These are phyloP conservation scores for Rutidosis leptorrhynchoides DNA, from an alignment of 129 eudicot genomes.

Conservation along the genomic window DNA sequence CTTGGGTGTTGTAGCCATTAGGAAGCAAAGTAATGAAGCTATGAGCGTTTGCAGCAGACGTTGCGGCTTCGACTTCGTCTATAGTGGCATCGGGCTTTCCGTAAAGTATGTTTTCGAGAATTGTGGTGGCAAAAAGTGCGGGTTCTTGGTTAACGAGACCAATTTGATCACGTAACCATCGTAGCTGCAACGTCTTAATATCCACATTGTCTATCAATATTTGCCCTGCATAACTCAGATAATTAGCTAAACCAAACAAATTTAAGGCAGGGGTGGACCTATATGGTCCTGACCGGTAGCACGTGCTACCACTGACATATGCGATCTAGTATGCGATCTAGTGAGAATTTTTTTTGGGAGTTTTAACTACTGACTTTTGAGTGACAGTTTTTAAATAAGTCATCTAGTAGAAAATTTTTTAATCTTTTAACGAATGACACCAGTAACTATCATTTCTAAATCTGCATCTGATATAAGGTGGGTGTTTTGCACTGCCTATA, in stretches of 20 bases:
- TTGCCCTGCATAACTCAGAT: slow-evolving; percentile 49
- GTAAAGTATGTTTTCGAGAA: slow-evolving; percentile 86
- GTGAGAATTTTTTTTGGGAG: too few relatives aligned
- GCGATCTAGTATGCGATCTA: too few relatives aligned
- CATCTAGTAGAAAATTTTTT: too few relatives aligned
- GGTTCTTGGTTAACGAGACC: slow-evolving; percentile 99
- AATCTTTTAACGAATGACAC: too few relatives aligned
- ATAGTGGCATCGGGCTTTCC: slow-evolving; percentile 88
- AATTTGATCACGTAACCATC: slow-evolving; percentile 88
- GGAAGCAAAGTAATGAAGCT: slow-evolving; percentile 91
- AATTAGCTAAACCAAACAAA: neutral
- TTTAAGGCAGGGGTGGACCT: neutral
- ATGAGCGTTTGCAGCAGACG: slow-evolving; percentile 94
- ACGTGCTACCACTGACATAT: too few relatives aligned
- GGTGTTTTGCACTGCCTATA: too few relatives aligned
- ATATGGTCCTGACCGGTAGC: neutral
- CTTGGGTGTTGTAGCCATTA: slow-evolving; percentile 92
- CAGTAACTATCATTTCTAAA: too few relatives aligned
- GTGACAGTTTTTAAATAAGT: too few relatives aligned
- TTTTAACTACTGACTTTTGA: too few relatives aligned
- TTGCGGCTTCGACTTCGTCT: slow-evolving; percentile 83
- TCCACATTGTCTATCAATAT: slow-evolving; percentile 82
- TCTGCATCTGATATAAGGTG: too few relatives aligned
- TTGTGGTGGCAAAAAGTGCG: slow-evolving; percentile 96
- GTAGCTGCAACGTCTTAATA: slow-evolving; percentile 72